Conservation (phyloP, 2,329 filamentous ascomycete genomes). For the Ophiosphaerella korrae region DNA sequence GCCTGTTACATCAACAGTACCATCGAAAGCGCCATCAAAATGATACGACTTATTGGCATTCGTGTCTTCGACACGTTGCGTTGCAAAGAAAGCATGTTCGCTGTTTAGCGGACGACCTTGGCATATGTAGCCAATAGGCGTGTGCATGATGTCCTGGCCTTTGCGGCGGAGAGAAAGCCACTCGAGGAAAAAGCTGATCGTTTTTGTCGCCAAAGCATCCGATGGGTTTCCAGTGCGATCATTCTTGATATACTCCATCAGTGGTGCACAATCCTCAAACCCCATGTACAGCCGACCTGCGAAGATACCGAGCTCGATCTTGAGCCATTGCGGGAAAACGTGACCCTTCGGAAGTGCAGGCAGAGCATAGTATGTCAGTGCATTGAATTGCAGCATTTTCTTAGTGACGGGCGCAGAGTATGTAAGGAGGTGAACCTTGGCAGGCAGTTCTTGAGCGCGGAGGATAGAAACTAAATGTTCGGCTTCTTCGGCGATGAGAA, state of each 20-base stretch:
- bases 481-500: slow-evolving; percentile 66
- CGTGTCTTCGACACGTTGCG: background rate
- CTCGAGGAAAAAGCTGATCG: slow-evolving; percentile 50
- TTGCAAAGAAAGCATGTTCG: slow-evolving; percentile 57
- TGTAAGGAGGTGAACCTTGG: slow-evolving; percentile 52
- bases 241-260: slow-evolving; percentile 7
- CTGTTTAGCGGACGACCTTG: slow-evolving; percentile 53
- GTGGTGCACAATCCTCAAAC: slow-evolving; percentile 46
- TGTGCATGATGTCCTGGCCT: slow-evolving; percentile 60
- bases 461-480: slow-evolving; percentile 58
- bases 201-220: slow-evolving; percentile 9
- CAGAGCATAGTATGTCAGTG: slow-evolving; percentile 56
- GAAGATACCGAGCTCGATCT: slow-evolving; percentile 62
- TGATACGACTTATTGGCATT: too few relatives aligned
- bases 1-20: too few relatives aligned
- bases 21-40: too few relatives aligned
- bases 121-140: slow-evolving; percentile 60
- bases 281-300: slow-evolving; percentile 64
- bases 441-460: slow-evolving; percentile 1
- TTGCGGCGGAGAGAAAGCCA: slow-evolving; percentile 59
- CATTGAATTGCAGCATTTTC: slow-evolving; percentile 62
- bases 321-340: slow-evolving; percentile 57
- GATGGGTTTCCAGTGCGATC: too few relatives aligned
- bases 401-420: slow-evolving; percentile 65
- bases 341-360: slow-evolving; percentile 51